Percentiles rank a stretch among this genome's conserved stretches.
phyloP scores from a whole-genome alignment of 2,329 filamentous ascomycete species.

The Neofusicoccum sp. region DNA sequence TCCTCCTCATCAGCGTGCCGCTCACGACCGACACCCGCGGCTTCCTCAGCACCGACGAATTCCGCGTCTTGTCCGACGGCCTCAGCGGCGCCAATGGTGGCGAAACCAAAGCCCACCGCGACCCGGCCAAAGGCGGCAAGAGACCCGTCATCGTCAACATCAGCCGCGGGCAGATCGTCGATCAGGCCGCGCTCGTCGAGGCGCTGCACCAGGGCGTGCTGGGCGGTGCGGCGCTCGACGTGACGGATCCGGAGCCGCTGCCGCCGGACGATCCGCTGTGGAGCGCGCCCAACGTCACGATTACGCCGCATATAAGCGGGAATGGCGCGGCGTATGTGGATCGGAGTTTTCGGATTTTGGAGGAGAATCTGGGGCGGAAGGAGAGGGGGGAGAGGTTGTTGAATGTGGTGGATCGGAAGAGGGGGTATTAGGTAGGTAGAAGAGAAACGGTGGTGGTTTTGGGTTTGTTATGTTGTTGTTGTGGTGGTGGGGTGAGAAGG shows the following conservation, averaged over 20 bases:
- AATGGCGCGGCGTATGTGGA: constrained; percentile 57
- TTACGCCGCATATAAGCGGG: constrained; percentile 69
- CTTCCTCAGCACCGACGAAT: constrained; percentile 58
- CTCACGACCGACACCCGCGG: constrained; percentile 58
- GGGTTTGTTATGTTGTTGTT: not conserved
- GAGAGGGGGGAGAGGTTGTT: constrained; percentile 59
- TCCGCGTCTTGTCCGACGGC: constrained; percentile 53
- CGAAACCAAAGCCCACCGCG: not conserved
- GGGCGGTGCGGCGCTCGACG: constrained; percentile 72
- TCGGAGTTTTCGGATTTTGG: constrained; percentile 60
- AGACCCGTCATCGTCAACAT: constrained; percentile 72
- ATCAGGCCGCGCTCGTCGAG: constrained; percentile 63
- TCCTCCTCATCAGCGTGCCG: constrained; percentile 60
- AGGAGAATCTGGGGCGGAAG: constrained; percentile 57
- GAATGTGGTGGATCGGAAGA: constrained; percentile 63
- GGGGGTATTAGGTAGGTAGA: constrained; percentile 56
- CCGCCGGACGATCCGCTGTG: constrained; percentile 70
- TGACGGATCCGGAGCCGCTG: constrained; percentile 78
- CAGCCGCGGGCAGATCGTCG: constrained; percentile 65
- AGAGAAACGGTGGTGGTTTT: not conserved
- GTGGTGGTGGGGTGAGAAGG: not conserved
- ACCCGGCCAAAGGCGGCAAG: not conserved
- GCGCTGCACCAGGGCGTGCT: constrained; percentile 61
- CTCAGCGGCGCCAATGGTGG: not conserved
- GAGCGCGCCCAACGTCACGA: constrained; percentile 68